Conservation (phyloP, 1,284 basidiomycete genomes). For the Schizopora paradoxa region DNA sequence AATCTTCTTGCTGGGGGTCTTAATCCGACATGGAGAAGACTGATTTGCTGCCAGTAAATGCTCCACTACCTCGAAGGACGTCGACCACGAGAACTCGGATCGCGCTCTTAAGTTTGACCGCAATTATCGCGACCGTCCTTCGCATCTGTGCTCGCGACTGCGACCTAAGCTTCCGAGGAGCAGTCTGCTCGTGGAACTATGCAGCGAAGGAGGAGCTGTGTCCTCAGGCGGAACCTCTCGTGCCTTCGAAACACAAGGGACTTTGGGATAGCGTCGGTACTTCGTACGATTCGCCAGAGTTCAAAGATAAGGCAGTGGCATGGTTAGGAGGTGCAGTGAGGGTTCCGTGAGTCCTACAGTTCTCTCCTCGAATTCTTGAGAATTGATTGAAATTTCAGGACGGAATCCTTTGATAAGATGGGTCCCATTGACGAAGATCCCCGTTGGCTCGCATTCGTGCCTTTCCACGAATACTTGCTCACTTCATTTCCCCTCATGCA, state of each 20-base stretch:
- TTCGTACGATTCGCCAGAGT: conserved; percentile 37
- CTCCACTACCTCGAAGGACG: too few species aligned
- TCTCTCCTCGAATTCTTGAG: neutral
- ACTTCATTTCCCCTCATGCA: conserved; percentile 21
- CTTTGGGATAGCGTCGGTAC: conserved; percentile 39
- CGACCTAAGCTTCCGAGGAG: too few species aligned
- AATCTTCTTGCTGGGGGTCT: too few species aligned
- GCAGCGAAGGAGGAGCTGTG: conserved; percentile 28
- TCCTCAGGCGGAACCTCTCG: conserved; percentile 40
- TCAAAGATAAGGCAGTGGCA: conserved; percentile 42
- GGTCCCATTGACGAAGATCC: conserved; percentile 20
- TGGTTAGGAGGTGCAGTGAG: conserved; percentile 49
- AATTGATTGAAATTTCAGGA: conserved; percentile 1
- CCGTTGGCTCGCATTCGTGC: conserved; percentile 21
- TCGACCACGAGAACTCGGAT: too few species aligned
- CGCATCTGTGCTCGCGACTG: too few species aligned
- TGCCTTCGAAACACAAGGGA: conserved; percentile 37
- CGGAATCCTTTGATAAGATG: conserved; percentile 18
- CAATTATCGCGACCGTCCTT: too few species aligned
- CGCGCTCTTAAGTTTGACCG: too few species aligned
- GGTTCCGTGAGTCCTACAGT: conserved; percentile 29
- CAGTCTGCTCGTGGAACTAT: too few species aligned
- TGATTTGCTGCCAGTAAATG: too few species aligned
- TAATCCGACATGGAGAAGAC: too few species aligned
- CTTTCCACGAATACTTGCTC: conserved; percentile 21